These are phyloP conservation scores for Sicyos edulis DNA, from an alignment of 306 rosid species.

Conservation along the genomic window DNA sequence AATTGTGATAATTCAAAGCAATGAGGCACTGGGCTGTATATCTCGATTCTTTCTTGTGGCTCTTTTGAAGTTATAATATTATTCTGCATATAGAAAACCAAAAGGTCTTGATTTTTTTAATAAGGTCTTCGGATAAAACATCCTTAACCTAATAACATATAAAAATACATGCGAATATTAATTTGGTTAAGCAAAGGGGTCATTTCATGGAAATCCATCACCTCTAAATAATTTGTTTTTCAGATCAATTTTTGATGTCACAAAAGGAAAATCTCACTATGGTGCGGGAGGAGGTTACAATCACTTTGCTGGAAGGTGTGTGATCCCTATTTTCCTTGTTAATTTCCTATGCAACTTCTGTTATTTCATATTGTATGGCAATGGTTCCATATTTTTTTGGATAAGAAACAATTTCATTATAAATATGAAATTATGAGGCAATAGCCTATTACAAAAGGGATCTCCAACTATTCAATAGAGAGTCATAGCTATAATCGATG, in stretches of 20 bases:
- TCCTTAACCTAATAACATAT: not conserved
- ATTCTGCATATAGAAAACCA: not conserved
- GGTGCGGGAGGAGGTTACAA: constrained; percentile 83
- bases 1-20: not conserved
- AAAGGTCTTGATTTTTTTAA: not conserved
- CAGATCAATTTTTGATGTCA: constrained; percentile 89
- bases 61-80: not conserved
- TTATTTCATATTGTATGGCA: not conserved
- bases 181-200: not conserved
- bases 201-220: constrained; percentile 5
- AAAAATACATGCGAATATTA: not conserved
- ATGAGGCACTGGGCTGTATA: not conserved
- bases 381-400: too few species aligned
- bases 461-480: too few species aligned
- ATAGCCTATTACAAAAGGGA: too few species aligned
- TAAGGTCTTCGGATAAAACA: not conserved
- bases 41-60: not conserved
- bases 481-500: too few species aligned
- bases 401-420: too few species aligned
- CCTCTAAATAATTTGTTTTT: constrained; percentile 15
- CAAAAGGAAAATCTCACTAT: constrained; percentile 87
- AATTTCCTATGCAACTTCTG: not conserved
- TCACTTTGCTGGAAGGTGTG: constrained; percentile 93
- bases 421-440: too few species aligned
- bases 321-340: constrained; percentile 5